Percentiles rank a stretch among this genome's conserved stretches.
Evolutionary conservation across 768 basidiomycete species (phyloP).

Genomic region (Phylloporus scabripes): DNA sequence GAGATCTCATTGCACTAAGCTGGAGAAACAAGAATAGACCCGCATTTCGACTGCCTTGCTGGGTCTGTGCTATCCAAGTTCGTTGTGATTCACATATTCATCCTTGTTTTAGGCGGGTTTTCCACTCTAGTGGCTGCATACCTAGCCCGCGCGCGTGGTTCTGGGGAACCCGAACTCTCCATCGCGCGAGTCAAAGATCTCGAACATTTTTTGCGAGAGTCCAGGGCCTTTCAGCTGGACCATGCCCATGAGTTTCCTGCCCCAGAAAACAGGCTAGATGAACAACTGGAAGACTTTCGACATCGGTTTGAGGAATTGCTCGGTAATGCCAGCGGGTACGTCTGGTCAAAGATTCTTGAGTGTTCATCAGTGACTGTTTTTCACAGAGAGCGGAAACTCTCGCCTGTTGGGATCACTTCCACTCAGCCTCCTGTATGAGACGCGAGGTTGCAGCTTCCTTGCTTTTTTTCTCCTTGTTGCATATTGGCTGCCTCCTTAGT

Average conservation of each 20-base stretch:
- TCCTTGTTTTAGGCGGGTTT: conserved; percentile 43
- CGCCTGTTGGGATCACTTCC: conserved; percentile 12
- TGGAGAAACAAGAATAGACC: conserved; percentile 18
- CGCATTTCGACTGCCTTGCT: conserved; percentile 38
- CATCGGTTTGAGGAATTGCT: conserved; percentile 28
- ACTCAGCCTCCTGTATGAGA: not conserved
- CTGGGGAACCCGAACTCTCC: conserved; percentile 64
- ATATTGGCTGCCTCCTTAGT: not conserved
- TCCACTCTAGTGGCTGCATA: conserved; percentile 70
- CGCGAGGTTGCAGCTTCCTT: not conserved
- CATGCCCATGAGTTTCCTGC: conserved; percentile 36
- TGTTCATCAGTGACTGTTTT: conserved; percentile 2
- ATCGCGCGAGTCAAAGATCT: conserved; percentile 52
- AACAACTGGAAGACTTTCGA: conserved; percentile 12
- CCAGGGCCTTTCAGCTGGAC: conserved; percentile 54
- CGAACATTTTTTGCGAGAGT: conserved; percentile 65
- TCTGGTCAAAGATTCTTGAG: too few species aligned
- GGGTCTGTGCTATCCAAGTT: conserved; percentile 29
- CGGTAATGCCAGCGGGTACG: conserved; percentile 23
- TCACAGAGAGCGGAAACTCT: conserved; percentile 21
- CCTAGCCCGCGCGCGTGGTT: conserved; percentile 63
- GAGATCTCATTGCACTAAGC: not conserved
- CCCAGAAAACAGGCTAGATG: conserved; percentile 7
- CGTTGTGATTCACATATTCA: not conserved
- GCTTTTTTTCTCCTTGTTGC: too few species aligned